Evolutionary conservation across 805 yeast species (phyloP), one percentile per base, ranked within the genome.

Genomic region (Ogataea salicorniae): DNA sequence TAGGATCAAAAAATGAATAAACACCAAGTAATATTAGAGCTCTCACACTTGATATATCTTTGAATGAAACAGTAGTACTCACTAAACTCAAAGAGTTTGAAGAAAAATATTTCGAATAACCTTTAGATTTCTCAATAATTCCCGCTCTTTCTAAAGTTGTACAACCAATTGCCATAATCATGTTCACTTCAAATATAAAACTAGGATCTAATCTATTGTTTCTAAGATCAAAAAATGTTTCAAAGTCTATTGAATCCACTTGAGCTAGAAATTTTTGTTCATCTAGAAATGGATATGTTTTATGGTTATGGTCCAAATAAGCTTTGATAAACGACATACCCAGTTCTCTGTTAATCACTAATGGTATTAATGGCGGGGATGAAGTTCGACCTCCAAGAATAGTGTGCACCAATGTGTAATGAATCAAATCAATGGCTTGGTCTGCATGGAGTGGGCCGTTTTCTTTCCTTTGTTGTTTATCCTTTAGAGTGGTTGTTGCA

Each of bases 91-190:
- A 64, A 0, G 80, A 76, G 38, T 70, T 58, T 14, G 61, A 62
- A 2, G 74, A 68, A 42, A 75, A 69, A 45, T 64, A 70, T 39
- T 68, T 72, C 37, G 73, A 69, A 39, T 72, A 55, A 5, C 66
- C 70, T 44, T 65, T 67, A n/a, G 67, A 64, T 16, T 62, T 60
- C 4, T 64, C 62, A 7, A 73, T 50, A 50, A 64, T 58, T 4
- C 70, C 71, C 4, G 72, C 71, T 46, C 72, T 61, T 39, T 72
- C 73, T 43, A 79, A 59, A 2, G 79, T 71, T 9, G 80, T 73
- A 46, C 80, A 76, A 1, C 83, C 83, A 38, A 77, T 74, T 5
- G 81, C 79, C 63, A 77, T 67, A 2, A 77, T 71, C 77, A 79
- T 73, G 56, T 71, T 73, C 11, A 78, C 52, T 59, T 79, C 77